Conservation (phyloP, 2,329 filamentous ascomycete species). For the Fusarium sp. region DNA sequence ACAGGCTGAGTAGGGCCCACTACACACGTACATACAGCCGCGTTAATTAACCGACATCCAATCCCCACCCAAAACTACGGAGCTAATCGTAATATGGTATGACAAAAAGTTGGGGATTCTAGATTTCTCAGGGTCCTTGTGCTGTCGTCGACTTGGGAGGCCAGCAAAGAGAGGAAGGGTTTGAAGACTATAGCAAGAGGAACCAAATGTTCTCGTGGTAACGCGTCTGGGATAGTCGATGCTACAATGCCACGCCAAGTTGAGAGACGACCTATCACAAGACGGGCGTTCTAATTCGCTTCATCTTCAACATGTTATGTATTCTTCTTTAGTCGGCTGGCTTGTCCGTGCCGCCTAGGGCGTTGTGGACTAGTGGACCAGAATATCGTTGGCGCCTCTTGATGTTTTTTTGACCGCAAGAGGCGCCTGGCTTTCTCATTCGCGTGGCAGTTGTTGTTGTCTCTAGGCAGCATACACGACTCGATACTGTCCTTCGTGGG, state of each 20-base stretch:
- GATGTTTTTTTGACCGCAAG: conserved; percentile 30
- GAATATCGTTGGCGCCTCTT: conserved; percentile 19
- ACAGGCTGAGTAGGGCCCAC: conserved; percentile 28
- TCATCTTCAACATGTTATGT: conserved; percentile 5
- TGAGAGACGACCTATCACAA: conserved; percentile 1
- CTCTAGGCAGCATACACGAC: conserved; percentile 8
- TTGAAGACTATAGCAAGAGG: not conserved
- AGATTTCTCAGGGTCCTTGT: conserved; percentile 27
- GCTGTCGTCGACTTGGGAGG: not conserved
- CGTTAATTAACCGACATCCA: conserved; percentile 21
- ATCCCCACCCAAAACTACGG: conserved; percentile 21
- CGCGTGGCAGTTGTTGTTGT: conserved; percentile 18
- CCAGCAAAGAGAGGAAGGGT: not conserved
- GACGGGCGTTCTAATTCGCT: conserved; percentile 10
- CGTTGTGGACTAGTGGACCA: conserved; percentile 17
- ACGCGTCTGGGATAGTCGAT: not conserved
- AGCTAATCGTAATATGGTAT: conserved; percentile 34
- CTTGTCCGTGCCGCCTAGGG: conserved; percentile 13
- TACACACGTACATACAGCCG: too few species aligned
- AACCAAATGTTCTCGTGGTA: not conserved
- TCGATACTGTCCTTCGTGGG: conserved; percentile 1
- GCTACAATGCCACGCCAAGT: conserved; percentile 1
- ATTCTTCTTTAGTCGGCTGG: conserved; percentile 1
- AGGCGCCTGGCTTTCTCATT: conserved; percentile 29
- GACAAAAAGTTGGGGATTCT: conserved; percentile 12